Percentiles rank a stretch among this genome's conserved stretches.
phyloP scores from a whole-genome alignment of 768 basidiomycete species.

The Coprinellus aureogranulatus region DNA sequence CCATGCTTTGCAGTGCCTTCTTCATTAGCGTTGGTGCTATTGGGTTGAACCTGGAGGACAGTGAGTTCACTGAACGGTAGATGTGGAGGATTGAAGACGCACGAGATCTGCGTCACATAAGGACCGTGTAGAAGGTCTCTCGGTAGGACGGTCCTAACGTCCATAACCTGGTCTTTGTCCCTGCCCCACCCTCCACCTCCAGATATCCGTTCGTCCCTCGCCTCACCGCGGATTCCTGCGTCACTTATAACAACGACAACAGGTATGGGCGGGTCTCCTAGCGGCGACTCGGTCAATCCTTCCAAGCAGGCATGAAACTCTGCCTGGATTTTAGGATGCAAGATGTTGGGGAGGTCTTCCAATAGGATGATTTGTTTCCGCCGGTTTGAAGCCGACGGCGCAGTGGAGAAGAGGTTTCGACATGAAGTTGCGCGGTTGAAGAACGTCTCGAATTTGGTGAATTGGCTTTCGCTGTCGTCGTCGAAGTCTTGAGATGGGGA shows the following conservation, averaged over 20 bases:
- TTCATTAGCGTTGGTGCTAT: constrained; percentile 84
- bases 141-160: constrained; percentile 70
- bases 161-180: constrained; percentile 43
- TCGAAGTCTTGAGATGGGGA: constrained; percentile 13
- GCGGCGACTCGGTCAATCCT: constrained; percentile 44
- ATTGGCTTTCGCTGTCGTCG: constrained; percentile 43
- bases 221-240: constrained; percentile 74
- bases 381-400: constrained; percentile 10
- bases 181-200: constrained; percentile 45
- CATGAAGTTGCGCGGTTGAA: constrained; percentile 67
- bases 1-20: constrained; percentile 68
- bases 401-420: constrained; percentile 44
- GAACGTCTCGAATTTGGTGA: constrained; percentile 74
- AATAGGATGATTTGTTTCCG: constrained; percentile 69
- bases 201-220: constrained; percentile 44
- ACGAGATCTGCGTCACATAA: constrained; percentile 81
- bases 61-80: background rate
- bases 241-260: constrained; percentile 84
- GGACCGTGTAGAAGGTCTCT: constrained; percentile 66
- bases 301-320: constrained; percentile 73
- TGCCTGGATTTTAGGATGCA: constrained; percentile 64
- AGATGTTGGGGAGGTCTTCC: constrained; percentile 89
- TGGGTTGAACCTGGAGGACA: constrained; percentile 73
- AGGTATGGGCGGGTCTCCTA: constrained; percentile 47
- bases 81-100: constrained; percentile 22